These are phyloP conservation scores for Diaporthe velutina DNA, from an alignment of 2,329 filamentous ascomycete genomes.

Conservation along the genomic window DNA sequence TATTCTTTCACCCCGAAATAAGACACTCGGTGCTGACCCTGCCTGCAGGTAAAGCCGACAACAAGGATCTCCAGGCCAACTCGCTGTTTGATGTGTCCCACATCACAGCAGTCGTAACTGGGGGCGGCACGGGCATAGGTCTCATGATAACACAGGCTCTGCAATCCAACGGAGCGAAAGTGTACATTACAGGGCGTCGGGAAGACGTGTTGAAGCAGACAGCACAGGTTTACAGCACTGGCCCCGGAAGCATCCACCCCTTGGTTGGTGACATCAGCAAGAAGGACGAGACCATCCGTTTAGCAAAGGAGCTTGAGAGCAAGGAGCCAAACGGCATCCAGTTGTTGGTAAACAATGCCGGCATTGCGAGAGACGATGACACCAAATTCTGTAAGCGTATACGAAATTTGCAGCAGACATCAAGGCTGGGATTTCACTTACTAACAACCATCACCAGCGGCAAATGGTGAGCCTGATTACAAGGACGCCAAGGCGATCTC, in stretches of 20 bases:
- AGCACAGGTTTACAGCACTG: conserved; percentile 28
- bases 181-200: conserved; percentile 32
- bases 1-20: not conserved
- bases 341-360: conserved; percentile 64
- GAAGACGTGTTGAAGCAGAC: conserved; percentile 30
- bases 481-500: conserved; percentile 60
- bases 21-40: not conserved
- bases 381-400: conserved; percentile 56
- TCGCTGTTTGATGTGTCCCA: conserved; percentile 36
- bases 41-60: conserved; percentile 19
- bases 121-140: conserved; percentile 34
- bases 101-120: conserved; percentile 36
- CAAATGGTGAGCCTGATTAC: conserved; percentile 59
- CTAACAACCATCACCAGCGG: conserved; percentile 38
- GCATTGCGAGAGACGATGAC: conserved; percentile 64
- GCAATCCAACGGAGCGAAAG: conserved; percentile 36
- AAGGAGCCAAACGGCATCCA: conserved; percentile 66
- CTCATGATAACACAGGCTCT: conserved; percentile 37
- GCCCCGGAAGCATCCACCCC: conserved; percentile 12
- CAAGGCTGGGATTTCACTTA: not conserved
- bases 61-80: conserved; percentile 30
- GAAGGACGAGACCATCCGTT: conserved; percentile 59
- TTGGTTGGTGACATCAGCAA: conserved; percentile 43
- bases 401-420: not conserved
- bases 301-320: conserved; percentile 64